These are phyloP conservation scores for Neofusicoccum sp. DNA, from an alignment of 2,329 filamentous ascomycete species.

Conservation along the genomic window DNA sequence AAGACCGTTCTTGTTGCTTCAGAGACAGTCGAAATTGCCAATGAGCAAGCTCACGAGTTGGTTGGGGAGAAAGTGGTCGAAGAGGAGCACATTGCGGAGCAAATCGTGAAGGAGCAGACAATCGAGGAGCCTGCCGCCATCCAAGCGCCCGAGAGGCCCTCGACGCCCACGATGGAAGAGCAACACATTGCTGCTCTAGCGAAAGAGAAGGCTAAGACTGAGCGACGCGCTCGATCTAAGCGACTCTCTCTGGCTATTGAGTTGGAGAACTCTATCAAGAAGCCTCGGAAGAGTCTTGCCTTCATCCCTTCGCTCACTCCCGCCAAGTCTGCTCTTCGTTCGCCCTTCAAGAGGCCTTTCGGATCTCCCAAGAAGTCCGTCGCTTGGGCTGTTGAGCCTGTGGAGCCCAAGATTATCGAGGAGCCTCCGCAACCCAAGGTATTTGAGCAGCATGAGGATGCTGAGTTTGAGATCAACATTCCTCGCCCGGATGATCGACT, in stretches of 20 bases:
- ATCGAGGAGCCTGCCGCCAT: too few relatives aligned
- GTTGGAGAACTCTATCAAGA: slow-evolving; percentile 15
- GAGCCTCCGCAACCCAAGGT: neutral
- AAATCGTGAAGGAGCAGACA: neutral
- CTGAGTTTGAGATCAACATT: slow-evolving; percentile 24
- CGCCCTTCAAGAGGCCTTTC: slow-evolving; percentile 32
- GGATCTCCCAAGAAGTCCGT: slow-evolving; percentile 38
- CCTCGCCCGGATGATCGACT: slow-evolving; percentile 26
- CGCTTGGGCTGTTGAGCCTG: slow-evolving; percentile 26
- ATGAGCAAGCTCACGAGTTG: neutral
- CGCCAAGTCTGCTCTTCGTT: slow-evolving; percentile 32
- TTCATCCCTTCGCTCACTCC: slow-evolving; percentile 20
- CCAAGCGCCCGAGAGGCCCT: slow-evolving; percentile 1
- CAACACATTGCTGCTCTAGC: neutral
- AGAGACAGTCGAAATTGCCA: neutral
- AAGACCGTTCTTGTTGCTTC: too few relatives aligned
- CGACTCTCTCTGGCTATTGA: slow-evolving; percentile 16
- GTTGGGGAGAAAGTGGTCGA: neutral
- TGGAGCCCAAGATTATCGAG: neutral
- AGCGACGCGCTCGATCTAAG: slow-evolving; percentile 5
- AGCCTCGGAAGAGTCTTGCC: slow-evolving; percentile 15
- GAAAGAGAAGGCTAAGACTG: slow-evolving; percentile 16
- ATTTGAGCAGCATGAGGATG: slow-evolving; percentile 1
- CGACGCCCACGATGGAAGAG: neutral
- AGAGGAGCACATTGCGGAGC: neutral